Evolutionary conservation across 805 yeast species (phyloP).

Genomic region (Schizosaccharomyces octosporus): DNA sequence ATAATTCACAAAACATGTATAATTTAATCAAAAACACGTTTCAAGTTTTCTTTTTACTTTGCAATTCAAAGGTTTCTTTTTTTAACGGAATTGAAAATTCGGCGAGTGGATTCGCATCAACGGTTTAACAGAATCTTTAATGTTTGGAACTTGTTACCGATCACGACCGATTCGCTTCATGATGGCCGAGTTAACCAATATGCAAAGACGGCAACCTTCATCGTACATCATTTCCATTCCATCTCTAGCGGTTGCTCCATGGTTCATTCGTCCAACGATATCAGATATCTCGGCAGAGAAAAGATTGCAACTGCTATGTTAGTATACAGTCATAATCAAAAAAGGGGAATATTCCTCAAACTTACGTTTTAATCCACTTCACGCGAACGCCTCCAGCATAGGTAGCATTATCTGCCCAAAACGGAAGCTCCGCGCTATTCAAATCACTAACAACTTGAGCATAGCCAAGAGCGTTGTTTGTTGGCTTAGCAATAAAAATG

Average conservation of each 20-base stretch:
- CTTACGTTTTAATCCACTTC: constrained; percentile 1
- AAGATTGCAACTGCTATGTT: not conserved
- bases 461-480: not conserved
- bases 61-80: too few relatives aligned
- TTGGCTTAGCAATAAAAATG: not conserved
- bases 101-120: too few relatives aligned
- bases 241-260: not conserved
- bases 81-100: too few relatives aligned
- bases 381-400: not conserved
- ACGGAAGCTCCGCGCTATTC: not conserved
- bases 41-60: too few relatives aligned
- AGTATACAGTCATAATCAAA: not conserved
- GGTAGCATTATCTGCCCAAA: not conserved
- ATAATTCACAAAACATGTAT: too few relatives aligned
- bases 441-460: not conserved
- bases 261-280: not conserved
- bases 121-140: too few relatives aligned
- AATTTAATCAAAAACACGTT: too few relatives aligned
- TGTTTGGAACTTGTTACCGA: not conserved
- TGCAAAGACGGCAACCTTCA: not conserved
- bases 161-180: not conserved
- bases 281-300: not conserved
- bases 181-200: not conserved
- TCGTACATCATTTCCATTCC: constrained; percentile 1
- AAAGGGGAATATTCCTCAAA: not conserved